Base-by-base conservation (phyloP, 495 filamentous ascomycete genomes). In the Penicillium bialowiezense region DNA sequence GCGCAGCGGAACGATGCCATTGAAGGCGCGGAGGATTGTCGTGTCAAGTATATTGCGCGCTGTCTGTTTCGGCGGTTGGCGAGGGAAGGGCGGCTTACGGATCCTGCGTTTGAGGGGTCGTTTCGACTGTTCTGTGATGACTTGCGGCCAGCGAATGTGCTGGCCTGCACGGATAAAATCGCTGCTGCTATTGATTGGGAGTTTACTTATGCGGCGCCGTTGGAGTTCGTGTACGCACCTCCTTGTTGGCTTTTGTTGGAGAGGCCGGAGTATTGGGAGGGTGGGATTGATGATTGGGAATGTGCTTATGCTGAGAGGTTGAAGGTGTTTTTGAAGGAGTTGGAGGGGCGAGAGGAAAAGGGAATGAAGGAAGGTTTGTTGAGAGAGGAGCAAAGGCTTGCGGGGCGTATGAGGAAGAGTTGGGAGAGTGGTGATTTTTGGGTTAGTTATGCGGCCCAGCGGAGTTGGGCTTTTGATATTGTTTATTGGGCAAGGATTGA, bases 1-100 rank as follows among this genome's bases (percentile, higher is more conserved):
- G 65, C 64, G 42, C 71, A 74, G 54, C 67, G 64, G 23, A 72
- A 74, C 44, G 69, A 74, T 38, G 54, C 63, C 7, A 55, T 71
- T 13, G 41, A 52, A 19, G 50, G 57, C 0, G 63, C 56, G 21
- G 67, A 72, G 15, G 72, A 75, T 39, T 68, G 60, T 40, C 54
- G 66, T n/a, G 60, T 59, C 32, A 73, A 68, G 37, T 74, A 72
- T 29, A 63, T 71, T 6, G 68, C 73, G 15, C 63, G 72, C 18
- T 65, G 67, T 37, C 40, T 73, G 2, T 69, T 69, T 43, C 58
- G 62, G 21, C 57, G 46, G 18, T 46, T 71, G 13, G 63, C 60
- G 15, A 52, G 49, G 4, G 58, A 66, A 21, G 51, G 55, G 23
- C 60, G 55, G 8, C 49, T 59, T 21, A 45, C n/a, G n/a, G n/a